Percentiles rank a stretch among this genome's conserved stretches.
These are phyloP conservation scores for Stemphylium lycopersici DNA, from an alignment of 2,329 filamentous ascomycete genomes.

Conservation along the genomic window DNA sequence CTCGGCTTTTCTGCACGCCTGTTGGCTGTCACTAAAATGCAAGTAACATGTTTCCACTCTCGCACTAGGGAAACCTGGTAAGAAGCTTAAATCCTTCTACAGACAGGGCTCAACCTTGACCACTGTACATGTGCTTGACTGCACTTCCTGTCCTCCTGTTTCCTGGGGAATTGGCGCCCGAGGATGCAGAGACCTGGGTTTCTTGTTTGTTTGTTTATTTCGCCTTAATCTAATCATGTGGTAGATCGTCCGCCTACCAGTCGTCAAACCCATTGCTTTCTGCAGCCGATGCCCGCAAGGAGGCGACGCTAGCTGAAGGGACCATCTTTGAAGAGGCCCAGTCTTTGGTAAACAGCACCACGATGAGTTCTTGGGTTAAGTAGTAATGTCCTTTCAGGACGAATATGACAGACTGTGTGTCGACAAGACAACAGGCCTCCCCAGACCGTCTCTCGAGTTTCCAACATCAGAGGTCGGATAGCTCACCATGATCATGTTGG, in stretches of 20 bases:
- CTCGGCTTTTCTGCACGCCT: constrained; percentile 56
- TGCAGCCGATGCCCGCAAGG: constrained; percentile 57
- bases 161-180: background rate
- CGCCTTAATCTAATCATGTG: constrained; percentile 13
- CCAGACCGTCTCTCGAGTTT: constrained; percentile 31
- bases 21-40: constrained; percentile 55
- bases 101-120: constrained; percentile 4
- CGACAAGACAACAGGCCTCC: constrained; percentile 27
- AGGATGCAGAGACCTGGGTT: no score
- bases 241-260: constrained; percentile 58
- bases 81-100: background rate
- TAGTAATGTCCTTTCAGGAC: constrained; percentile 37
- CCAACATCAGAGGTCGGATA: constrained; percentile 28
- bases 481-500: background rate
- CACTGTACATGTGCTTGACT: constrained; percentile 1
- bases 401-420: constrained; percentile 42
- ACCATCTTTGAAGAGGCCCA: constrained; percentile 64
- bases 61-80: constrained; percentile 8
- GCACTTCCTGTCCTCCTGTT: constrained; percentile 1
- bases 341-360: constrained; percentile 58
- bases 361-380: background rate
- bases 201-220: background rate
- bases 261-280: constrained; percentile 52
- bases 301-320: constrained; percentile 71
- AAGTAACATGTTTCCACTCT: constrained; percentile 43